Evolutionary conservation across 129 eudicot genomes (phyloP).

Genomic region (Oenanthe sinensis): DNA sequence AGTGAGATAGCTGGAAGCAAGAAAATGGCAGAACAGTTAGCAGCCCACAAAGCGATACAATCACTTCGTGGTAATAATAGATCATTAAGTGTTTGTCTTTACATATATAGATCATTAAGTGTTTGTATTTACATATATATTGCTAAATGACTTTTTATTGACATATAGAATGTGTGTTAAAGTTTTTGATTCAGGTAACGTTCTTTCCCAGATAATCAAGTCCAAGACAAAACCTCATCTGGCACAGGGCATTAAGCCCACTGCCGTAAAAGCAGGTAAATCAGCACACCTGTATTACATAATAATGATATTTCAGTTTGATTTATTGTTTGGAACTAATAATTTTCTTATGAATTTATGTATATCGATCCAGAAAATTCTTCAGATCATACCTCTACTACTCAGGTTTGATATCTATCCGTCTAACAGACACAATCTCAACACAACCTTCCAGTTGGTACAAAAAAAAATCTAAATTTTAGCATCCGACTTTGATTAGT

Average conservation of each 20-base stretch:
- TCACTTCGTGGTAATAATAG: constrained; percentile 18
- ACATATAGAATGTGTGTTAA: neutral
- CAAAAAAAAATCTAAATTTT: neutral
- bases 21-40: constrained; percentile 28
- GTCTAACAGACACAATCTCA: neutral
- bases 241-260: neutral
- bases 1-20: constrained; percentile 22
- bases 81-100: neutral
- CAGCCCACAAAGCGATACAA: constrained; percentile 22
- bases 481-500: neutral
- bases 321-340: neutral
- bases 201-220: constrained; percentile 20
- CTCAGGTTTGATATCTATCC: neutral
- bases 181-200: constrained; percentile 13
- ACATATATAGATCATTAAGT: neutral
- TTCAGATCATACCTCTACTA: neutral
- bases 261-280: constrained; percentile 14
- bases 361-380: neutral
- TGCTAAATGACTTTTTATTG: neutral
- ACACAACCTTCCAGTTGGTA: neutral
- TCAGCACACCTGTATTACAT: neutral
- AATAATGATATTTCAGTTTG: neutral
- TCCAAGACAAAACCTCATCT: constrained; percentile 10
- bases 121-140: neutral
- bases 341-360: neutral